A percentile compares a stretch with the other conserved stretches of the same genome.
These are phyloP conservation scores for Neocucurbitaria cava DNA, from an alignment of 2,329 filamentous ascomycete species.

Conservation along the genomic window DNA sequence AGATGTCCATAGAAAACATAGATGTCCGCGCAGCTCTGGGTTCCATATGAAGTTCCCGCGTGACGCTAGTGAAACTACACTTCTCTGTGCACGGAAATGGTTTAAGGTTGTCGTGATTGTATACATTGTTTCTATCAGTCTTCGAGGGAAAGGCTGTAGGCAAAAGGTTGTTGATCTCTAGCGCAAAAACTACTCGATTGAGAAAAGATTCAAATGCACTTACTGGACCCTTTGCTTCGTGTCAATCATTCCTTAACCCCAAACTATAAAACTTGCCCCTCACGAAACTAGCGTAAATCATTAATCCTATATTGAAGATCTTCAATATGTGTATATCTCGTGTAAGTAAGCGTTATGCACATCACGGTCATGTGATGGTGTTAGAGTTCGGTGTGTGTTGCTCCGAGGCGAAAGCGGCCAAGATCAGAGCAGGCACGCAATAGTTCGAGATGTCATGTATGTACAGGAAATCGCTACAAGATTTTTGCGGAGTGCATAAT, in stretches of 20 bases:
- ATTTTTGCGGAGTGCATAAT: neutral
- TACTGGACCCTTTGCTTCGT: no score
- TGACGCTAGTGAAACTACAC: no score
- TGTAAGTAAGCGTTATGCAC: neutral
- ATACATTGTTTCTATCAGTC: no score
- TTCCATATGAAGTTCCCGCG: no score
- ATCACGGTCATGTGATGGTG: neutral
- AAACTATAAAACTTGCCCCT: neutral
- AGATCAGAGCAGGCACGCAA: neutral
- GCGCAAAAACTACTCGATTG: no score
- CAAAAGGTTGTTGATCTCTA: no score
- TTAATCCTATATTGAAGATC: neutral
- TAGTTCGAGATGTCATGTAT: neutral
- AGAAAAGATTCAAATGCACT: no score
- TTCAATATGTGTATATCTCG: slow-evolving; percentile 1
- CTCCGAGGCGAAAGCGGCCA: neutral
- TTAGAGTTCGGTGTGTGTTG: neutral
- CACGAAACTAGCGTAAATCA: neutral
- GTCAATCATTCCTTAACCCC: neutral
- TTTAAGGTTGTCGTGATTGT: no score
- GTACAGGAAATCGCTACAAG: neutral
- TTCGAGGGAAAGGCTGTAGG: no score
- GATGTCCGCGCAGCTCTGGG: no score
- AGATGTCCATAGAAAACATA: no score
- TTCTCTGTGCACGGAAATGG: no score